Evolutionary conservation across 805 yeast genomes (phyloP).

Genomic region (Hanseniaspora lachancei): DNA sequence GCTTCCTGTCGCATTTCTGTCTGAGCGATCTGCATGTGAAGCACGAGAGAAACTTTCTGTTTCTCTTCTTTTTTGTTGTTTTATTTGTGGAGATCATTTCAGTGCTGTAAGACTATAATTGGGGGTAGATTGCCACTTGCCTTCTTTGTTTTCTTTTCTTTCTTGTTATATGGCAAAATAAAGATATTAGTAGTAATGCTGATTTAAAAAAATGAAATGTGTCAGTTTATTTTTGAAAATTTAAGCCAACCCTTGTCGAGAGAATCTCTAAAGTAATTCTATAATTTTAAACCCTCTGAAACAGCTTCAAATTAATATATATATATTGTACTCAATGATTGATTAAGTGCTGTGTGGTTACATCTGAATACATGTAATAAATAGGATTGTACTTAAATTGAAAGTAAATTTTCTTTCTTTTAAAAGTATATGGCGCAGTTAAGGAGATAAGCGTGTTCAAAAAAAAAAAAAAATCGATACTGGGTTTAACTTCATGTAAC

Average conservation of each 20-base stretch:
- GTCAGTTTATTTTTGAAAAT: no score
- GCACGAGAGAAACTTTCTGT: slow-evolving; percentile 7
- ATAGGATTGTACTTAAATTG: no score
- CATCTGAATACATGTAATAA: background rate
- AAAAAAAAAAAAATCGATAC: no score
- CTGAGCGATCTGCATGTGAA: slow-evolving; percentile 11
- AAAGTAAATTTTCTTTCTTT: background rate
- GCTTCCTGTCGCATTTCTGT: slow-evolving; percentile 10
- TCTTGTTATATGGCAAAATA: no score
- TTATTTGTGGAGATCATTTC: background rate
- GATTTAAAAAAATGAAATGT: no score
- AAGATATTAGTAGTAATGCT: no score
- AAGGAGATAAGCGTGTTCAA: no score
- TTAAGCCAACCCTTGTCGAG: no score
- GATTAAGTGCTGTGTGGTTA: background rate
- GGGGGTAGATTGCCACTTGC: background rate
- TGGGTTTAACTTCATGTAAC: no score
- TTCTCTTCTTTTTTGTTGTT: slow-evolving; percentile 4
- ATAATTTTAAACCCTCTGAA: no score
- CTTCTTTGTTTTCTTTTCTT: background rate
- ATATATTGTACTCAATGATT: background rate
- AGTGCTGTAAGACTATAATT: background rate
- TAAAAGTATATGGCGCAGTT: background rate
- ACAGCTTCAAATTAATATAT: no score
- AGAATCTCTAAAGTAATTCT: no score